phyloP scores from a whole-genome alignment of 2,329 filamentous ascomycete species.

The Penicillium concentricum region DNA sequence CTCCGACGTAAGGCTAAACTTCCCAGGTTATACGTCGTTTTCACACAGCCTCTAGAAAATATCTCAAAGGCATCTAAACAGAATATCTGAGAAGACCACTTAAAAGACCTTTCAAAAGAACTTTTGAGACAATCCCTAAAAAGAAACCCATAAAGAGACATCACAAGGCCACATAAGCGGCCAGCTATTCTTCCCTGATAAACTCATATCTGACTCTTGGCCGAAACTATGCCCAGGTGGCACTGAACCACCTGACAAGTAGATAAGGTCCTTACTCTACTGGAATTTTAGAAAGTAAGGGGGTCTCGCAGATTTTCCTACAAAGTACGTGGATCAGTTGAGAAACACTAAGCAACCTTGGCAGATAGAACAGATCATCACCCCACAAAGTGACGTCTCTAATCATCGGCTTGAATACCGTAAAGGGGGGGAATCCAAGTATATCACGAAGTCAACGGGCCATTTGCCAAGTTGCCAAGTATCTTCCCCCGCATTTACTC shows the following conservation, averaged over 20 bases:
- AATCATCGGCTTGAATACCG: not conserved
- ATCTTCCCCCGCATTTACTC: slow-evolving; percentile 3
- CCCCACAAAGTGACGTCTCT: not conserved
- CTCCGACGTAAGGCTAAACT: not conserved
- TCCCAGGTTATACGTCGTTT: no score
- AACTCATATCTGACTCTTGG: not conserved
- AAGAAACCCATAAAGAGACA: no score
- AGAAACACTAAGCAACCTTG: no score
- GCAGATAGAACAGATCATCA: not conserved
- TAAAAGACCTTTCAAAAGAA: no score
- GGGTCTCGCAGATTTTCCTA: not conserved
- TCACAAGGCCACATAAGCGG: no score
- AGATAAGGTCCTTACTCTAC: not conserved
- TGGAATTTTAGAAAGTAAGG: not conserved
- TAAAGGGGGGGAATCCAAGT: not conserved
- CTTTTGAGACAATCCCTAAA: no score
- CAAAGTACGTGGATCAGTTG: no score
- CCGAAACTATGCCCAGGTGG: not conserved
- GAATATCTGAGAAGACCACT: no score
- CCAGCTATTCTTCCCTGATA: not conserved
- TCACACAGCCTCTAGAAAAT: no score
- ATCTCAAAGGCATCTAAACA: no score
- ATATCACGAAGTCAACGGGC: not conserved
- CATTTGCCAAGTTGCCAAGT: slow-evolving; percentile 8
- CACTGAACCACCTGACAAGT: not conserved